phyloP scores from a whole-genome alignment of 2,329 filamentous ascomycete species.

The Penicillium sclerotigenum region DNA sequence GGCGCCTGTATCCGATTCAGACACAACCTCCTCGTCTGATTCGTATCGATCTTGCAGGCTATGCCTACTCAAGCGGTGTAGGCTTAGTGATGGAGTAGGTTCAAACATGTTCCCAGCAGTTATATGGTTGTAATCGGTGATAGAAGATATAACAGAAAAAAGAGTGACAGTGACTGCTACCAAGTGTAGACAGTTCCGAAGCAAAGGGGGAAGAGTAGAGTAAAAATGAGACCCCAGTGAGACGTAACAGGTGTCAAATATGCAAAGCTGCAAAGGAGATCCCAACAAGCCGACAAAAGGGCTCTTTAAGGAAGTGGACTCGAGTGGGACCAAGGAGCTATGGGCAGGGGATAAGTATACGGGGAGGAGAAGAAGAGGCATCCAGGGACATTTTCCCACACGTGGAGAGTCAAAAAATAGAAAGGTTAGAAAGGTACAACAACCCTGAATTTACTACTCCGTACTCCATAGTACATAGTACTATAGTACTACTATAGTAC shows the following conservation, averaged over 20 bases:
- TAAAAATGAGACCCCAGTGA: background rate
- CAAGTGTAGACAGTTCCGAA: constrained; percentile 2
- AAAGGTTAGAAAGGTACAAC: background rate
- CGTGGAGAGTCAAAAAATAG: constrained; percentile 14
- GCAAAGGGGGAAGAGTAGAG: background rate
- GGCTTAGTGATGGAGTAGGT: constrained; percentile 23
- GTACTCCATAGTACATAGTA: too few species aligned
- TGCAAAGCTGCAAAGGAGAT: constrained; percentile 7
- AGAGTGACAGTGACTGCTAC: background rate
- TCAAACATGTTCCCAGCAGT: constrained; percentile 28
- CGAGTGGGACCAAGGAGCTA: constrained; percentile 4
- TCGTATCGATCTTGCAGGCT: constrained; percentile 36
- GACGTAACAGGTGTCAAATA: background rate
- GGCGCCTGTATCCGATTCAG: constrained; percentile 35
- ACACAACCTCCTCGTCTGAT: constrained; percentile 40
- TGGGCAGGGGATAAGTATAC: constrained; percentile 3
- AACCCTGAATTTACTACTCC: background rate
- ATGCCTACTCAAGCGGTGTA: constrained; percentile 33
- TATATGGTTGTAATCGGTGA: background rate
- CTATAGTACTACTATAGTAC: too few species aligned
- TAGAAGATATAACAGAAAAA: background rate
- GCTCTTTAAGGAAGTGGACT: constrained; percentile 2
- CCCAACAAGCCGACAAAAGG: background rate
- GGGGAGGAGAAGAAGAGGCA: background rate
- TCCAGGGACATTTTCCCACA: constrained; percentile 20